phyloP scores from a whole-genome alignment of 345 rosid genomes.

The Dipteronia sinensis region DNA sequence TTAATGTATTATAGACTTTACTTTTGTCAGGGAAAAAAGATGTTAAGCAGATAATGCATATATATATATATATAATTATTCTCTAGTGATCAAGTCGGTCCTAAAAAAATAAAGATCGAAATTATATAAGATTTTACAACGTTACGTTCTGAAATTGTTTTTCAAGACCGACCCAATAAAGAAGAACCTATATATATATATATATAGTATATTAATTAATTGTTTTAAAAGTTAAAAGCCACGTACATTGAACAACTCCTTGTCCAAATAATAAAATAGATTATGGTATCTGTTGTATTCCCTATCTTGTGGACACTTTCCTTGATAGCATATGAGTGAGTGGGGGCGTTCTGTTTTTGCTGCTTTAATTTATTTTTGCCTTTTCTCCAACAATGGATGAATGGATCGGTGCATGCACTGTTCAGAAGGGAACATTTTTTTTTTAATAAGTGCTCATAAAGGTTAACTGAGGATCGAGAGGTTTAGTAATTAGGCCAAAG shows the following conservation, averaged over 20 bases:
- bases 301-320: conserved; percentile 6
- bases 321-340: neutral
- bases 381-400: conserved; percentile 6
- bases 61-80: neutral
- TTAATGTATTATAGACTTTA: neutral
- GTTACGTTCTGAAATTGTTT: too few species aligned
- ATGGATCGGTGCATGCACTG: conserved; percentile 14
- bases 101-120: too few species aligned
- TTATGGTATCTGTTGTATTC: neutral
- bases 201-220: neutral
- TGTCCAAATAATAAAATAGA: conserved; percentile 4
- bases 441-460: neutral
- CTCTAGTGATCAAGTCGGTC: too few species aligned
- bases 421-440: conserved; percentile 1
- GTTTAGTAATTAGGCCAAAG: neutral
- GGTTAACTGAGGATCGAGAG: neutral
- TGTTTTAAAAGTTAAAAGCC: neutral
- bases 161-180: too few species aligned
- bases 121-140: too few species aligned
- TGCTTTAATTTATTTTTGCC: too few species aligned
- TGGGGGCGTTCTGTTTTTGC: neutral
- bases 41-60: neutral
- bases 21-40: conserved; percentile 3
- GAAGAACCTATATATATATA: too few species aligned
- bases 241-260: conserved; percentile 3